These are phyloP conservation scores for Gossypium ekmanianum DNA, from an alignment of 345 rosid genomes.

Conservation along the genomic window DNA sequence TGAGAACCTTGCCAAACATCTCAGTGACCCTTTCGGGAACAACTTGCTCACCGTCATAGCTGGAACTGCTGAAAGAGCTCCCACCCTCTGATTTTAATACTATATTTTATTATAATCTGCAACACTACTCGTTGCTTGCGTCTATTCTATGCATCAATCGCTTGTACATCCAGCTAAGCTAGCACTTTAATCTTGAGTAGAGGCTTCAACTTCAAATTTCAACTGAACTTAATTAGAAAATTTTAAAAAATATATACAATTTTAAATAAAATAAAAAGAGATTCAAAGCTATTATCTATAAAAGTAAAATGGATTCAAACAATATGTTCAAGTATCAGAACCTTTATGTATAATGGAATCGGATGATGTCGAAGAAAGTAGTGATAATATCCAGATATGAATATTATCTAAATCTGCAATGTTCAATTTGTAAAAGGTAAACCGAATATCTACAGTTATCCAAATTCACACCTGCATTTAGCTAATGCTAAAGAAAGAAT, in stretches of 20 bases:
- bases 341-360: not conserved
- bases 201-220: not conserved
- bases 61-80: conserved; percentile 75
- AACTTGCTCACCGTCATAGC: conserved; percentile 90
- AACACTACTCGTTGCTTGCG: not conserved
- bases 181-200: not conserved
- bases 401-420: not conserved
- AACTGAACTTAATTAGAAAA: too few relatives aligned
- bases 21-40: conserved; percentile 96
- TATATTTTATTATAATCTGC: not conserved
- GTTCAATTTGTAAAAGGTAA: not conserved
- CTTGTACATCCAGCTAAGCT: not conserved
- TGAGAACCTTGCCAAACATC: conserved; percentile 86
- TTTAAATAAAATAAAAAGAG: too few relatives aligned
- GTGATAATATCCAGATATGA: not conserved
- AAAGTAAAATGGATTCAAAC: too few relatives aligned
- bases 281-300: too few relatives aligned
- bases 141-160: not conserved
- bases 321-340: not conserved
- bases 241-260: too few relatives aligned
- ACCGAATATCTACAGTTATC: not conserved
- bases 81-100: conserved; percentile 53
- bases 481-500: not conserved
- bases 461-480: not conserved
- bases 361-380: not conserved